A percentile compares a stretch with the other conserved stretches of the same genome.
Evolutionary conservation across 225 moss, liverwort and hornwort genomes (phyloP).

Genomic region (Marchantia polymorpha): DNA sequence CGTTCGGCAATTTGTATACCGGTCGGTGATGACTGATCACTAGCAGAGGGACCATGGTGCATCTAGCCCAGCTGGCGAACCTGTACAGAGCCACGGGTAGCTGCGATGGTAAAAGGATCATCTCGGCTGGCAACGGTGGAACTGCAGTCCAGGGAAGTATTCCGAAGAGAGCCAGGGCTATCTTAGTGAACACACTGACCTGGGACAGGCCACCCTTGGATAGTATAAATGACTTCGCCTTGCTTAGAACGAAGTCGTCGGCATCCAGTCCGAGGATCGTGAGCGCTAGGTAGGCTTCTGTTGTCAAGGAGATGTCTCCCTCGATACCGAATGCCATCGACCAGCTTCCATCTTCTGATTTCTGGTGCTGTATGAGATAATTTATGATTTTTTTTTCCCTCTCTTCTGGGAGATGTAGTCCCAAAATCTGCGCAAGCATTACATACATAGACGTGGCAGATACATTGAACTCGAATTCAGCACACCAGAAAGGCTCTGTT

Average conservation of each 20-base stretch:
- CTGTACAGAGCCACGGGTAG: not conserved
- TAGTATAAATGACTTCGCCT: slow-evolving; percentile 12
- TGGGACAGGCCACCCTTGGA: not conserved
- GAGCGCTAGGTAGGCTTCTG: slow-evolving; percentile 19
- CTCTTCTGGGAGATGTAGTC: not conserved
- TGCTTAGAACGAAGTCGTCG: not conserved
- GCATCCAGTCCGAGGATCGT: slow-evolving; percentile 12
- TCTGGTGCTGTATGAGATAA: slow-evolving; percentile 1
- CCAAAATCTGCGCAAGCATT: slow-evolving; percentile 7
- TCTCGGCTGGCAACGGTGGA: slow-evolving; percentile 9
- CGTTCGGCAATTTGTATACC: slow-evolving; percentile 9
- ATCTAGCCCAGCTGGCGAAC: slow-evolving; percentile 15
- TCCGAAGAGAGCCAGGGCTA: slow-evolving; percentile 17
- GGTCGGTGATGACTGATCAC: slow-evolving; percentile 15
- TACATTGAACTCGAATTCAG: not conserved
- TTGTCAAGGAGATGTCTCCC: slow-evolving; percentile 12
- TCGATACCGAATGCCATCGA: not conserved
- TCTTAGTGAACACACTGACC: slow-evolving; percentile 7
- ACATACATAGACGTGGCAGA: slow-evolving; percentile 2
- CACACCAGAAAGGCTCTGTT: slow-evolving; percentile 9
- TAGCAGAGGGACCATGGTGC: slow-evolving; percentile 3
- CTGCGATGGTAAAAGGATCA: slow-evolving; percentile 14
- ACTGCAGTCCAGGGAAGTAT: slow-evolving; percentile 6
- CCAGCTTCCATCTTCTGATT: slow-evolving; percentile 11
- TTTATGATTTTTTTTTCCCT: not conserved